Evolutionary conservation across 129 eudicot genomes (phyloP).

Genomic region (Tagetes patula): DNA sequence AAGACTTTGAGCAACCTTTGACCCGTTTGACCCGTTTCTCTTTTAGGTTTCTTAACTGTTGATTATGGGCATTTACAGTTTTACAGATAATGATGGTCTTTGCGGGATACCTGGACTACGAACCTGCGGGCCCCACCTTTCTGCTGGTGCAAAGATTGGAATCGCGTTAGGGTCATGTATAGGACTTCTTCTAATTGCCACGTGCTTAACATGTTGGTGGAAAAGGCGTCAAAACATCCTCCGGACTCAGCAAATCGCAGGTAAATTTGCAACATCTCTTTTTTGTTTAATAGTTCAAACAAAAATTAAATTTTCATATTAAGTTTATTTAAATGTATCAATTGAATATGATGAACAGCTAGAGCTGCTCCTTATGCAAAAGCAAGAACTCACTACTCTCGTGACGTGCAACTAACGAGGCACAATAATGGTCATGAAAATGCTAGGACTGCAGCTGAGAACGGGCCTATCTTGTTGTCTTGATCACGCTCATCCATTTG

Average conservation of each 20-base stretch:
- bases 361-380: constrained; percentile 97
- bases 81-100: constrained; percentile 85
- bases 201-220: constrained; percentile 87
- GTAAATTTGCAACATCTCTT: constrained; percentile 32
- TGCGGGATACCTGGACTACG: constrained; percentile 91
- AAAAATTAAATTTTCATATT: background rate
- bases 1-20: background rate
- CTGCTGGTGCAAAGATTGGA: constrained; percentile 79
- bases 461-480: constrained; percentile 84
- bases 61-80: constrained; percentile 50
- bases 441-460: constrained; percentile 84
- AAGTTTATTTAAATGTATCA: background rate
- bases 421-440: constrained; percentile 55
- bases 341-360: constrained; percentile 46
- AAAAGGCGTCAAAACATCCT: constrained; percentile 94
- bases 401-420: constrained; percentile 77
- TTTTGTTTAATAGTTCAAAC: background rate
- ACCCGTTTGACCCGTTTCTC: background rate
- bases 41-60: background rate
- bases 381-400: constrained; percentile 69
- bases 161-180: constrained; percentile 59
- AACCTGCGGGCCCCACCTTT: constrained; percentile 78
- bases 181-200: constrained; percentile 49
- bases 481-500: constrained; percentile 28
- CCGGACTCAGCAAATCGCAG: constrained; percentile 83